Evolutionary conservation across 73 alveolate species (phyloP), one percentile per base, ranked within the genome.

Genomic region (Stentor coeruleus): DNA sequence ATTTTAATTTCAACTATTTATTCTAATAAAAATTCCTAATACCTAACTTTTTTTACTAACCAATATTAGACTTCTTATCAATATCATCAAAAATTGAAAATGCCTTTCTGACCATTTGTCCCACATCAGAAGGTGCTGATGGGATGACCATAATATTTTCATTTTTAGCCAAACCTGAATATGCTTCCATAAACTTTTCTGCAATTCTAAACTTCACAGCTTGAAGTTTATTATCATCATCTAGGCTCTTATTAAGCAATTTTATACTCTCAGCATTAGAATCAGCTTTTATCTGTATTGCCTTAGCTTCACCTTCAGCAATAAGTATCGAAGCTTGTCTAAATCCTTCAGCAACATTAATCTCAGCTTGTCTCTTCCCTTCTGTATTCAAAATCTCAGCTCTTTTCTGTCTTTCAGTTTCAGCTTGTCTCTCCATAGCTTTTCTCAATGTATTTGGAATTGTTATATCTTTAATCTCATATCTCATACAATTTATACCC

Each of bases 351-450:
- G 97, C 93, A 59, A 87, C 59, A 73, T 94, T 94, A 36, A 93
- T 91, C 39, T 83, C 75, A 31, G 93, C 74, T 74, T 83, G 81
- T 59, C 81, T 72, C 58, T 89, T 89, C 60, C 97, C 98, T 83
- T 93, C 98, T 38, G 97, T 86, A 74, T 85, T 86, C 33, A 93
- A 84, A 57, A 93, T 91, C 37, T 84, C 85, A 31, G 98, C 95
- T 80, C 98, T 79, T 82, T 91, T 93, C 41, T 87, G 77, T 74
- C 97, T 86, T 75, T 93, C 98, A 38, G 98, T 95, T 82, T 93
- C 97, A 26, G 97, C 97, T 74, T 90, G 86, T 26, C 86, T 59
- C 39, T 88, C 88, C 98, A 93, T 93, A 58, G 90, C 91, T 82
- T 89, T 90, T 76, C 89, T 84, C 73, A 93, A 88, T 40, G 83